Evolutionary conservation across 1,284 basidiomycete species (phyloP).

Genomic region (Sporisorium exsertum): DNA sequence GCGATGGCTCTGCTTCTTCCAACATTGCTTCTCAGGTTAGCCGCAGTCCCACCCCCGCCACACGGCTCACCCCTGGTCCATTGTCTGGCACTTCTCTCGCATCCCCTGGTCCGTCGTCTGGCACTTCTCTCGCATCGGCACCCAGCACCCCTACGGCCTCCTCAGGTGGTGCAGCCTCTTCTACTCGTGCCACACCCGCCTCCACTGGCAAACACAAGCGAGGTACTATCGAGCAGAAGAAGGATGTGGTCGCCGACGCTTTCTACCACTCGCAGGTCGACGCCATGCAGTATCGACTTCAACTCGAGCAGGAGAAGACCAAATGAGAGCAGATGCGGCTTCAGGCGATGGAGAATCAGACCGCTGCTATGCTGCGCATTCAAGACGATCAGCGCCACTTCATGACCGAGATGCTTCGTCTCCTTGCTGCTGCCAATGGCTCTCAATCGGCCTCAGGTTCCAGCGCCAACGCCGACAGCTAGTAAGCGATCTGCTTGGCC

Average conservation of each 20-base stretch:
- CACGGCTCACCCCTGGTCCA: not conserved
- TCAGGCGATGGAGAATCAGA: not conserved
- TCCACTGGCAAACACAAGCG: conserved; percentile 1
- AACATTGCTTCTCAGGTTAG: too few species aligned
- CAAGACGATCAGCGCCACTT: not conserved
- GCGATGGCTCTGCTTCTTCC: too few species aligned
- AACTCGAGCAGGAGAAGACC: conserved; percentile 1
- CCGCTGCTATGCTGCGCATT: not conserved
- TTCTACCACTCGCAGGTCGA: not conserved
- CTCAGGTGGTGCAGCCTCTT: not conserved
- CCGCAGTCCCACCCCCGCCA: too few species aligned
- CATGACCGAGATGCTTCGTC: not conserved
- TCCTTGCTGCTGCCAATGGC: not conserved
- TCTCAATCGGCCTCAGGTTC: not conserved
- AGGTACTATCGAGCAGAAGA: not conserved
- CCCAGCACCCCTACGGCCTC: too few species aligned
- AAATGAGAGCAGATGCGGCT: not conserved
- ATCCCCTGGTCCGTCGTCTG: conserved; percentile 1
- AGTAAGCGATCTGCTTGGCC: not conserved
- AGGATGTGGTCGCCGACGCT: not conserved
- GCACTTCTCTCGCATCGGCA: not conserved
- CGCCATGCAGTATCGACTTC: not conserved
- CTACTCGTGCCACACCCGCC: not conserved
- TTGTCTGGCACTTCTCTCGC: too few species aligned
- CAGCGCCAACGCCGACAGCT: not conserved